These are phyloP conservation scores for Microstegium vimineum DNA, from an alignment of 176 grass and related monocot genomes.

Conservation along the genomic window DNA sequence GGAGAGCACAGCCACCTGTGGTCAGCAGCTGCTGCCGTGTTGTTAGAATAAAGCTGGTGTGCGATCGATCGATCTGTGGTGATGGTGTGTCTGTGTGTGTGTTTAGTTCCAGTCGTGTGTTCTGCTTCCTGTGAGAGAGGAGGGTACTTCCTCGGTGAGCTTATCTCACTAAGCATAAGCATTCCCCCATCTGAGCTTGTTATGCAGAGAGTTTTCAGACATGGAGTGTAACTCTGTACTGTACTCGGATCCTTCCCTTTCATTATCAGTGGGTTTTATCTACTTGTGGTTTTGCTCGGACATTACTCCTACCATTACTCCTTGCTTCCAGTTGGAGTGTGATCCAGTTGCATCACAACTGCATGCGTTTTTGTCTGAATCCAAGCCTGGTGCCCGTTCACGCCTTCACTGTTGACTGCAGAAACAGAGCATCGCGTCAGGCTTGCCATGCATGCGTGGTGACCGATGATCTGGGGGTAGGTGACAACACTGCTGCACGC, in stretches of 20 bases:
- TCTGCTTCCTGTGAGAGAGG: background rate
- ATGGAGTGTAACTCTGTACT: background rate
- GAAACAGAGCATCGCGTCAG: background rate
- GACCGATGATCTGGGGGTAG: too few species aligned
- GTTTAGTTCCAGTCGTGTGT: slow-evolving; percentile 26
- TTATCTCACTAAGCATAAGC: slow-evolving; percentile 10
- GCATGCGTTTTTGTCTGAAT: too few species aligned
- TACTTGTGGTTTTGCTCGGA: background rate
- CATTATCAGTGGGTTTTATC: background rate
- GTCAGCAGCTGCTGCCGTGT: background rate
- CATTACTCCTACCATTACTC: too few species aligned
- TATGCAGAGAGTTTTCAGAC: background rate
- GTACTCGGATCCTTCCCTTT: slow-evolving; percentile 1
- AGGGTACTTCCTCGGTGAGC: background rate
- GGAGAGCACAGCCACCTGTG: slow-evolving; percentile 11
- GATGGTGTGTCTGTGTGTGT: slow-evolving; percentile 6
- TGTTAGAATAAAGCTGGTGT: slow-evolving; percentile 37
- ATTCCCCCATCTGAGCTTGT: background rate
- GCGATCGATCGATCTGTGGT: slow-evolving; percentile 22
- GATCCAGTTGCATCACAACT: too few species aligned
- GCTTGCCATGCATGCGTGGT: background rate
- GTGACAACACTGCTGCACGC: too few species aligned
- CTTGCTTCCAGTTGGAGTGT: too few species aligned
- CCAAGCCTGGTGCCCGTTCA: too few species aligned
- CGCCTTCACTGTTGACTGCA: too few species aligned